These are phyloP conservation scores for Adansonia grandidieri DNA, from an alignment of 441 rosid species.

Conservation along the genomic window DNA sequence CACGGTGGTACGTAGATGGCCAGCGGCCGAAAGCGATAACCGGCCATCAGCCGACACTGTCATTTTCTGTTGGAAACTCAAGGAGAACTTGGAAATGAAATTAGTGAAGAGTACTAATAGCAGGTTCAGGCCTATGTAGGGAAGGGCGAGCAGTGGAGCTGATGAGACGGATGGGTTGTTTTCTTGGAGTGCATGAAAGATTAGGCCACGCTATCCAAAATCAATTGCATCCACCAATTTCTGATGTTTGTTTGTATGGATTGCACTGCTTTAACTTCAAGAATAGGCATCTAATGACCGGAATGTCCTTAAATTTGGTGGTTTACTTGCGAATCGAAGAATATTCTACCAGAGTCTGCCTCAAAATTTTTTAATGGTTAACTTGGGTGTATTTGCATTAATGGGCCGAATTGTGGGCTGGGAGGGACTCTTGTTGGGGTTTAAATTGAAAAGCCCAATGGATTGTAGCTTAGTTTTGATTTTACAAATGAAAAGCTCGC, in stretches of 20 bases:
- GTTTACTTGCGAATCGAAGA: constrained; percentile 2
- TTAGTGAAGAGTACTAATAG: constrained; percentile 26
- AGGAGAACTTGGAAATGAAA: constrained; percentile 38
- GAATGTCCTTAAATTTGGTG: not conserved
- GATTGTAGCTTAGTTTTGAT: too few relatives aligned
- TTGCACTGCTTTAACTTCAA: not conserved
- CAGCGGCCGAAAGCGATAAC: constrained; percentile 50
- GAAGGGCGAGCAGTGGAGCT: constrained; percentile 3
- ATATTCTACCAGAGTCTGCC: not conserved
- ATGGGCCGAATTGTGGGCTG: not conserved
- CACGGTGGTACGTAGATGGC: constrained; percentile 41
- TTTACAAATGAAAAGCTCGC: too few relatives aligned
- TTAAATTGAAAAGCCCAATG: too few relatives aligned
- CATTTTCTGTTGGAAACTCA: constrained; percentile 37
- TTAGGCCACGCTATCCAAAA: constrained; percentile 72
- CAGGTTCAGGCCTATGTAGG: constrained; percentile 16
- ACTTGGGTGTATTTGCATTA: not conserved
- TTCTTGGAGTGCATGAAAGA: constrained; percentile 38
- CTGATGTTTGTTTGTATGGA: constrained; percentile 16
- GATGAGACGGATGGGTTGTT: not conserved
- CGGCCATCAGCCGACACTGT: constrained; percentile 65
- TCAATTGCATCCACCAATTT: constrained; percentile 25
- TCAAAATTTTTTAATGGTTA: not conserved
- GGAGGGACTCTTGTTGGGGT: not conserved
- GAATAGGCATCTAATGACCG: not conserved